Evolutionary conservation across 305 asterid genomes (phyloP), one percentile per base, ranked within the genome.

Genomic region (Rubia tinctorum): DNA sequence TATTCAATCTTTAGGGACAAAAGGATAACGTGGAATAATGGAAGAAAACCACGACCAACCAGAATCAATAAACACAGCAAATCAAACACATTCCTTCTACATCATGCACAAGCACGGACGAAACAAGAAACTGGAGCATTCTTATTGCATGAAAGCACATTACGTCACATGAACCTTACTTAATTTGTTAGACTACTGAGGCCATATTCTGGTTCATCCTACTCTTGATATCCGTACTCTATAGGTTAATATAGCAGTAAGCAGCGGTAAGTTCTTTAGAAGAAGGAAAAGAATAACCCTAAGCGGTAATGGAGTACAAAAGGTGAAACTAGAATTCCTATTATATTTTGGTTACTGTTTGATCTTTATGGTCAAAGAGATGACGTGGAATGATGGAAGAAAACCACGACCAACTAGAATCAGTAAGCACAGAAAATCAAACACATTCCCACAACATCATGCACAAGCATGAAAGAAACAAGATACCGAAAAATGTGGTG

Each of bases 41-140:
- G 51, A 37, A 65, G 69, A 43, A 34, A 77, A 34, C 49, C 23
- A 71, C 30, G 18, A 76, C 15, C 17, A 72, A 77, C 25, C 17
- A 13, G 22, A 53, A 59, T 37, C 40, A 37, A 64, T 18, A 22
- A 60, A 4, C 14, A 44, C 40, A 30, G 53, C 25, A 30, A 34
- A 45, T 20, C 58, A 42, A 51, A 47, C 12, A 66, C 47, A 60
- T 47, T 27, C 10, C 45, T 30, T 12, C n/a, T 20, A 18, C 0
- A 49, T 34, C 71, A 69, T 27, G 42, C 53, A 47, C 45, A 8
- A 68, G 49, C 39, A 30, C 18, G n/a, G 17, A 74, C 20, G 55
- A 74, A 55, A 56, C 25, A 25, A 58, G 44, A 53, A 69, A 44
- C 5, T 10, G 47, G 39, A 34, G 17, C 17, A 53, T 7, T 30